Evolutionary conservation across 2,329 filamentous ascomycete genomes (phyloP).

Genomic region (Paecilomyces sp.): DNA sequence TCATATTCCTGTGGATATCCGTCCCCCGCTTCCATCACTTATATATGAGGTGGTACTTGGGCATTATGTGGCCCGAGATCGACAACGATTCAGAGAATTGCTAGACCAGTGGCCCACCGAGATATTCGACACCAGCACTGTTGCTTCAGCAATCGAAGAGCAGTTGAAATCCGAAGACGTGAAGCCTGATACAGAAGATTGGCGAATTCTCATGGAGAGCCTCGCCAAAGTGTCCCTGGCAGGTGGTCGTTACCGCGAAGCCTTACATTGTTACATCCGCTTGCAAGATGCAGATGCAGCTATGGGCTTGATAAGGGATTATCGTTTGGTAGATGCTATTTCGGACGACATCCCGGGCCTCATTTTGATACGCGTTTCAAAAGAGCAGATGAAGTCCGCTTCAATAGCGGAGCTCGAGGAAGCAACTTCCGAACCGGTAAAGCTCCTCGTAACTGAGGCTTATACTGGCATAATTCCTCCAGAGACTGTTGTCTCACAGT

Average conservation of each 20-base stretch:
- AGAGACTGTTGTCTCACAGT: slow-evolving; percentile 67
- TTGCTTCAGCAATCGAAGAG: slow-evolving; percentile 73
- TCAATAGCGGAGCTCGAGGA: slow-evolving; percentile 66
- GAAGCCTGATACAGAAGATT: slow-evolving; percentile 72
- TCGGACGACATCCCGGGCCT: slow-evolving; percentile 85
- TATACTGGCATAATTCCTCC: slow-evolving; percentile 80
- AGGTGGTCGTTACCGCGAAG: slow-evolving; percentile 72
- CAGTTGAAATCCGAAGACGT: slow-evolving; percentile 72
- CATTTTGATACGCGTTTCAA: slow-evolving; percentile 75
- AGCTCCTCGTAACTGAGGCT: slow-evolving; percentile 81
- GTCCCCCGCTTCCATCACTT: slow-evolving; percentile 68
- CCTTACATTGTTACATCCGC: slow-evolving; percentile 79
- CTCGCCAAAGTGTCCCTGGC: slow-evolving; percentile 79
- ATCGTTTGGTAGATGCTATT: slow-evolving; percentile 83
- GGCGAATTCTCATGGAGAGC: slow-evolving; percentile 81
- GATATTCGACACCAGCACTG: slow-evolving; percentile 69
- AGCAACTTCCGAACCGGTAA: slow-evolving; percentile 74
- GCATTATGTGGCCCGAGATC: slow-evolving; percentile 77
- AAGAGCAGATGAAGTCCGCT: slow-evolving; percentile 60
- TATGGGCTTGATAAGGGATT: slow-evolving; percentile 77
- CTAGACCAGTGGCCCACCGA: slow-evolving; percentile 79
- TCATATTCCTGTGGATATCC: slow-evolving; percentile 72
- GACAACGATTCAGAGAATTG: slow-evolving; percentile 66
- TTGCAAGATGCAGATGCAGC: slow-evolving; percentile 87
- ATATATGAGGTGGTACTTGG: slow-evolving; percentile 86